These are phyloP conservation scores for Effrenium voratum DNA, from an alignment of 73 alveolate genomes.

Conservation along the genomic window DNA sequence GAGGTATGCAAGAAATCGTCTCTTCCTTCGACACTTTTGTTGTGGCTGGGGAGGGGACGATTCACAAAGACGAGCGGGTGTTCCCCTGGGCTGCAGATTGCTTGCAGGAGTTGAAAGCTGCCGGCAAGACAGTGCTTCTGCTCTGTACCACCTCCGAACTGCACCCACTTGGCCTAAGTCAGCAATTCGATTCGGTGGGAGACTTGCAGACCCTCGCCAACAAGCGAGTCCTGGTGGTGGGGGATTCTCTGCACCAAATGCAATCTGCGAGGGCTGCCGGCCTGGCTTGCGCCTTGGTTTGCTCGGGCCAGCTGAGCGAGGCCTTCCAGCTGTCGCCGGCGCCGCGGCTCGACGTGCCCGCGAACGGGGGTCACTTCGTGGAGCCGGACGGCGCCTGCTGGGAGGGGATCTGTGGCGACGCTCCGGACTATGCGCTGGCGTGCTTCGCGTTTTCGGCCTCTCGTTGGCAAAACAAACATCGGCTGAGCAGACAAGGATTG, in stretches of 20 bases:
- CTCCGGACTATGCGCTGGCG: conserved; percentile 32
- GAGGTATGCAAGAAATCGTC: conserved; percentile 43
- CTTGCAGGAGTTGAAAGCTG: conserved; percentile 5
- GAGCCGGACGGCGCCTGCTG: conserved; percentile 29
- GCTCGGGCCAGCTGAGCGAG: conserved; percentile 54
- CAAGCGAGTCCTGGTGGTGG: conserved; percentile 6
- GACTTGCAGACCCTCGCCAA: too few relatives aligned
- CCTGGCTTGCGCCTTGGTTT: conserved; percentile 43
- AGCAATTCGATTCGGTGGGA: background rate
- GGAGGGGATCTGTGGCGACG: background rate
- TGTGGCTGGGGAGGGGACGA: conserved; percentile 27
- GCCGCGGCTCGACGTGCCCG: conserved; percentile 62
- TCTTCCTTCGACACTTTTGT: background rate
- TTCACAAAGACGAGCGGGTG: background rate
- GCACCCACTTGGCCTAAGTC: background rate
- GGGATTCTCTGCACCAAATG: conserved; percentile 22
- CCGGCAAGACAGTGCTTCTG: background rate
- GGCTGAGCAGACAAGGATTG: too few relatives aligned
- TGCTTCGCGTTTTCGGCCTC: conserved; percentile 64
- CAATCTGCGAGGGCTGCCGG: conserved; percentile 12
- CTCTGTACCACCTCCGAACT: too few relatives aligned
- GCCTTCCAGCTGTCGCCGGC: conserved; percentile 43
- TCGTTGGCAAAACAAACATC: background rate
- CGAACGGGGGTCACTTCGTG: conserved; percentile 69
- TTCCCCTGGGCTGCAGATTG: conserved; percentile 91